A percentile compares a stretch with the other conserved stretches of the same genome.
phyloP scores from a whole-genome alignment of 2,329 filamentous ascomycete genomes.

The Pezicula neosporulosa region DNA sequence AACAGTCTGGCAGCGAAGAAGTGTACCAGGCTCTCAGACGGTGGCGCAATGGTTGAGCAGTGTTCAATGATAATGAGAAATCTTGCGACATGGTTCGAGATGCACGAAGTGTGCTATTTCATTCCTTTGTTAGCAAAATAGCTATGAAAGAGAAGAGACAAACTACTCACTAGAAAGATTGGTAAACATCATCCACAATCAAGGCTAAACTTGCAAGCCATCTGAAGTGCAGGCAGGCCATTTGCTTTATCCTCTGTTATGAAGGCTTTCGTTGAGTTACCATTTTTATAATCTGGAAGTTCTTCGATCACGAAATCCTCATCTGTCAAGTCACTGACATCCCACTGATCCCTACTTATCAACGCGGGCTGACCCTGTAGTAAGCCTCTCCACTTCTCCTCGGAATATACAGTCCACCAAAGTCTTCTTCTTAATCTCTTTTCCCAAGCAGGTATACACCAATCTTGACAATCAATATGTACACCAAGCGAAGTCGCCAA shows the following conservation, averaged over 20 bases:
- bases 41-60: constrained; percentile 24
- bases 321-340: constrained; percentile 2
- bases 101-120: constrained; percentile 25
- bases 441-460: constrained; percentile 1
- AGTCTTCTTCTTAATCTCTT: constrained; percentile 1
- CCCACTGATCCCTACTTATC: constrained; percentile 2
- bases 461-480: constrained; percentile 3
- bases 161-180: constrained; percentile 27
- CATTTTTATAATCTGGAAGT: background rate
- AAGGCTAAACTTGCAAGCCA: constrained; percentile 24
- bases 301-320: background rate
- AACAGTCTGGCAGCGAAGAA: constrained; percentile 25
- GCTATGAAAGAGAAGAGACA: background rate
- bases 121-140: background rate
- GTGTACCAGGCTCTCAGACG: constrained; percentile 29
- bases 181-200: constrained; percentile 29
- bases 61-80: constrained; percentile 26
- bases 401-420: constrained; percentile 1
- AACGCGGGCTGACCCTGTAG: background rate
- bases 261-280: background rate
- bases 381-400: constrained; percentile 3
- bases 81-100: constrained; percentile 27
- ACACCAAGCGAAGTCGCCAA: background rate
- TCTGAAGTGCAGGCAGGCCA: constrained; percentile 20
- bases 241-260: background rate